Conservation (phyloP, 2,329 filamentous ascomycete genomes). For the Microdochium nivale region DNA sequence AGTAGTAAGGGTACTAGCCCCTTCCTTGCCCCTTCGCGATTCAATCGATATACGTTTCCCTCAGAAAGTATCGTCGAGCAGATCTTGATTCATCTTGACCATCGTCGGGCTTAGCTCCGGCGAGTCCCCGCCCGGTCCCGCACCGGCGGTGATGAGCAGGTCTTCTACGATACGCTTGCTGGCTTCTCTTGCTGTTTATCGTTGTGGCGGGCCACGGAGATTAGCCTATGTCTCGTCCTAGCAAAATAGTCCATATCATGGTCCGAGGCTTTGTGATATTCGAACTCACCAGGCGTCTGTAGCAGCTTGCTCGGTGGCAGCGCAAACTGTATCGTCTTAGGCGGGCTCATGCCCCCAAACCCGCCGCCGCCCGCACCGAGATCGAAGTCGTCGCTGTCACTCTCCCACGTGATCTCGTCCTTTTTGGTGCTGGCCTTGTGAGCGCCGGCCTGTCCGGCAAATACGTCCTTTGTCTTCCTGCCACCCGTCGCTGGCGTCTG, state of each 20-base stretch:
- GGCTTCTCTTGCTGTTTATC: constrained; percentile 58
- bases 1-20: too few species aligned
- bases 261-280: too few species aligned
- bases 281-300: constrained; percentile 64
- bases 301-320: constrained; percentile 68
- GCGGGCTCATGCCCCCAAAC: constrained; percentile 73
- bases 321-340: constrained; percentile 86
- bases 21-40: too few species aligned
- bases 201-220: too few species aligned
- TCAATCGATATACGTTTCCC: too few species aligned
- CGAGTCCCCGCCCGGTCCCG: constrained; percentile 40
- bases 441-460: constrained; percentile 20
- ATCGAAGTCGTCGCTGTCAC: constrained; percentile 61
- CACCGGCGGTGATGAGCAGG: constrained; percentile 67
- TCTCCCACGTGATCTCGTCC: constrained; percentile 65
- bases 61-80: constrained; percentile 57
- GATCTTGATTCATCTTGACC: constrained; percentile 55
- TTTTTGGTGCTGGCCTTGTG: constrained; percentile 15
- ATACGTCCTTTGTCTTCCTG: constrained; percentile 41
- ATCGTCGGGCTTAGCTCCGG: constrained; percentile 56
- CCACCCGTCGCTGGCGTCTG: constrained; percentile 55
- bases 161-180: constrained; percentile 76
- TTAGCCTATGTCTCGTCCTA: too few species aligned
- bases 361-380: constrained; percentile 36
- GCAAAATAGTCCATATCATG: too few species aligned